Conservation (phyloP, 73 alveolate genomes). For the Diophrys sp. region DNA sequence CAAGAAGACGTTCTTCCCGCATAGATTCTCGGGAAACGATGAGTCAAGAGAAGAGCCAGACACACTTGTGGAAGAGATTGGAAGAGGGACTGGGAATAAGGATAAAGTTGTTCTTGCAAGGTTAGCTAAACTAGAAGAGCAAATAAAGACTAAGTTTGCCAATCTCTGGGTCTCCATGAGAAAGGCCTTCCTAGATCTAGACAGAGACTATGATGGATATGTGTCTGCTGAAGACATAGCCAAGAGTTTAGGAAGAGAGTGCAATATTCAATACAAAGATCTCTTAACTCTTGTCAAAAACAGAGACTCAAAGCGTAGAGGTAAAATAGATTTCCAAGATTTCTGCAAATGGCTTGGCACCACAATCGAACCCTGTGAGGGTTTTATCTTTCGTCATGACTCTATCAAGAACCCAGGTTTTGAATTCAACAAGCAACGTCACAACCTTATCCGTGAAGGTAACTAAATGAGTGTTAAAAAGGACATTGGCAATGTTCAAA, state of each 20-base stretch:
- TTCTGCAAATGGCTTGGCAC: conserved; percentile 51
- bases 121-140: conserved; percentile 15
- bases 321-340: conserved; percentile 43
- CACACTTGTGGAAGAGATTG: neutral
- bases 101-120: neutral
- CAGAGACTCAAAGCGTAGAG: neutral
- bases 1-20: conserved; percentile 4
- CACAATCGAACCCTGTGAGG: conserved; percentile 54
- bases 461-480: neutral
- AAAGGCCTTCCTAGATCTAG: conserved; percentile 59
- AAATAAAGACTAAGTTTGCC: conserved; percentile 16
- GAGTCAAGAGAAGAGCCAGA: conserved; percentile 5
- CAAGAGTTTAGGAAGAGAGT: conserved; percentile 8
- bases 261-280: conserved; percentile 28
- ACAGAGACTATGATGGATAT: conserved; percentile 57
- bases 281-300: conserved; percentile 23
- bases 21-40: neutral
- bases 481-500: conserved; percentile 2
- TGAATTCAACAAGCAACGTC: conserved; percentile 7
- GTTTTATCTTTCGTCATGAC: conserved; percentile 65
- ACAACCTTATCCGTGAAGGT: neutral
- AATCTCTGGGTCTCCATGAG: conserved; percentile 20
- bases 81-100: neutral
- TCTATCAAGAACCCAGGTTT: conserved; percentile 38
- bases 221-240: conserved; percentile 50